Evolutionary conservation across 495 filamentous ascomycete genomes (phyloP), one percentile per base, ranked within the genome.

Genomic region (Xylaria grammica): DNA sequence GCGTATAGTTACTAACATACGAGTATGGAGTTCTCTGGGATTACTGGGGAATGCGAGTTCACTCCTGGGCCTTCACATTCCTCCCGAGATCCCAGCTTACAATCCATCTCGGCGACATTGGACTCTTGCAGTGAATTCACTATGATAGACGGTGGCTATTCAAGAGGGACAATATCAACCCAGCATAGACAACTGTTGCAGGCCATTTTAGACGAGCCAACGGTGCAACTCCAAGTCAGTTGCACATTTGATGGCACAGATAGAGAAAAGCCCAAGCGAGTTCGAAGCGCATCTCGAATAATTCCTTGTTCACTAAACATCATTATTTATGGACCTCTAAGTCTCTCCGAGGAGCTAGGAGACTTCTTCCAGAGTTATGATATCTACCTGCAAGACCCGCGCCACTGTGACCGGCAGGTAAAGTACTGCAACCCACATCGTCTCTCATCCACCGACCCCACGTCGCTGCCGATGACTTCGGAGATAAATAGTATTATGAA

Each of bases 381-480:
- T 0, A 51, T 75, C 3, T 79, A 75, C 60, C 57, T 84, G 17
- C 81, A 82, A 63, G 76, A 82, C 55, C 81, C 81, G 6, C 17
- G 36, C 1, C 45, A 44, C 7, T 78, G 77, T 49, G 26, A 73
- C 27, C 40, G 51, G 15, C 67, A 82, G 27, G 72, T 75, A 2
- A 67, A 34, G 29, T 83, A 82, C 62, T 74, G 68, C 30, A 83
- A 83, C 65, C 81, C 81, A 4, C 81, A 83, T 26, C 63, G 73
- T 17, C 70, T 82, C 4, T 77, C 79, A 1, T 61, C 68, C 44
- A 24, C 24, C 1, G 63, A 78, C 55, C 26, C 63, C 1, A 38
- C 70, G n/a, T 55, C 60, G 6, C 62, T 49, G 53, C 53, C 53
- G 34, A 38, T 42, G 53, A 56, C 53, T 19, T 56, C 13, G 69